Conservation (phyloP, 495 filamentous ascomycete genomes). For the Lepraria neglecta region DNA sequence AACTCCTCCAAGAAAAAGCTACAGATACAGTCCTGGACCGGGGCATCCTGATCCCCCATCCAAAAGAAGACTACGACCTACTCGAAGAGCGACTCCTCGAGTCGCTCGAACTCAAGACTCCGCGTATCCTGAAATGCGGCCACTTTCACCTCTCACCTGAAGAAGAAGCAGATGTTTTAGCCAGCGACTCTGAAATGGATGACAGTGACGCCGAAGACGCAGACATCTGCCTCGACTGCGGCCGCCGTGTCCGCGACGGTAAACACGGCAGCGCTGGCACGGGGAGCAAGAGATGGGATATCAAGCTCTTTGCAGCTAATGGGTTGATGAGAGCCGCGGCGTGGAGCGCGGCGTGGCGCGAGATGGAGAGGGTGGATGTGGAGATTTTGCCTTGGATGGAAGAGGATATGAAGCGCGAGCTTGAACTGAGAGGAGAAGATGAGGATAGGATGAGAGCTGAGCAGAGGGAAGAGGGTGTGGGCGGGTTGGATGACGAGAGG, state of each 20-base stretch:
- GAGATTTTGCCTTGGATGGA: constrained; percentile 73
- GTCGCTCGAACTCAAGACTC: constrained; percentile 68
- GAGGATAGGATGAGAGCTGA: constrained; percentile 35
- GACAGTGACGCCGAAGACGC: constrained; percentile 44
- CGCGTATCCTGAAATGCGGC: constrained; percentile 70
- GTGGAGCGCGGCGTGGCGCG: constrained; percentile 88
- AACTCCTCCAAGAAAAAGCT: constrained; percentile 65
- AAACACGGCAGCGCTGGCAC: constrained; percentile 25
- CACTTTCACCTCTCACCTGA: constrained; percentile 49
- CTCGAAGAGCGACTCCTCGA: constrained; percentile 90
- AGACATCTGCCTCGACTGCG: constrained; percentile 35
- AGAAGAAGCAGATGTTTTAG: constrained; percentile 37
- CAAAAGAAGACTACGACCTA: constrained; percentile 81
- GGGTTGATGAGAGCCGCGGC: constrained; percentile 86
- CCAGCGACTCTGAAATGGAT: constrained; percentile 25
- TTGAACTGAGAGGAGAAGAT: constrained; percentile 42
- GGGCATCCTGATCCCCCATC: constrained; percentile 82
- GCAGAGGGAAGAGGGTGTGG: constrained; percentile 47
- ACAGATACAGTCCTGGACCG: constrained; percentile 74
- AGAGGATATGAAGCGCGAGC: constrained; percentile 43
- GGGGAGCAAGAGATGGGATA: constrained; percentile 60
- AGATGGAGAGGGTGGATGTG: constrained; percentile 96
- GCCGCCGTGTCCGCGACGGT: constrained; percentile 30
- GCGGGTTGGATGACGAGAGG: constrained; percentile 43
- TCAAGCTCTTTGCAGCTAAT: constrained; percentile 89